phyloP scores from a whole-genome alignment of 1,284 basidiomycete species.

The Vanrija sp. region DNA sequence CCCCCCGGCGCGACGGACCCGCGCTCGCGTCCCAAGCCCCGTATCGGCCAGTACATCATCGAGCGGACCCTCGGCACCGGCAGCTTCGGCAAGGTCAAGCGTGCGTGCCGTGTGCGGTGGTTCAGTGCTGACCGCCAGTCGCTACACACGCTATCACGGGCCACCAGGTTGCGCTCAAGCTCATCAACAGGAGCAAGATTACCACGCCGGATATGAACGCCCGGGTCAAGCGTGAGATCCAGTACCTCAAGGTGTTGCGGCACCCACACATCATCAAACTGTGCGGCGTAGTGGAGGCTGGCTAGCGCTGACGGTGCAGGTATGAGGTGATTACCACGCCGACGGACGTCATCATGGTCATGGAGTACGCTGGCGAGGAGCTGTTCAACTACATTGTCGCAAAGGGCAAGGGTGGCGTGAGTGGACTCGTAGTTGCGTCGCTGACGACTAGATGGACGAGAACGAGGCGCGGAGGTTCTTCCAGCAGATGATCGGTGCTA shows the following conservation, averaged over 20 bases:
- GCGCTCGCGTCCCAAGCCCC: constrained; percentile 32
- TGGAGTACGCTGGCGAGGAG: constrained; percentile 88
- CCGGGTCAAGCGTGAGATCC: constrained; percentile 89
- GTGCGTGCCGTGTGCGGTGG: constrained; percentile 55
- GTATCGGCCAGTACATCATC: constrained; percentile 51
- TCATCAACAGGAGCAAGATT: constrained; percentile 91
- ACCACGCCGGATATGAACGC: constrained; percentile 85
- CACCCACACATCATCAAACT: constrained; percentile 96
- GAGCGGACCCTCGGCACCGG: constrained; percentile 60
- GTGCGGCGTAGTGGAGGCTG: constrained; percentile 51
- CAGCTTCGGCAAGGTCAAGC: constrained; percentile 97
- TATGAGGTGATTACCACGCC: constrained; percentile 93
- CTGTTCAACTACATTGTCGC: constrained; percentile 93
- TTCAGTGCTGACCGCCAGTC: constrained; percentile 55
- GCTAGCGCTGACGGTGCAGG: constrained; percentile 50
- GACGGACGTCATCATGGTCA: constrained; percentile 91
- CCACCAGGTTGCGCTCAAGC: constrained; percentile 96
- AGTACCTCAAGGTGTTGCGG: constrained; percentile 84
- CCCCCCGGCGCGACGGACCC: constrained; percentile 8
- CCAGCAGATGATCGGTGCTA: constrained; percentile 92
- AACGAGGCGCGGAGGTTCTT: constrained; percentile 82
- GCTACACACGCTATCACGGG: constrained; percentile 91
- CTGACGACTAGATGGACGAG: constrained; percentile 66
- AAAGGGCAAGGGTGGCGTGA: constrained; percentile 58
- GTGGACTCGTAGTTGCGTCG: constrained; percentile 3